phyloP scores from a whole-genome alignment of 106 monocot genomes.

The Dioscorea alata region DNA sequence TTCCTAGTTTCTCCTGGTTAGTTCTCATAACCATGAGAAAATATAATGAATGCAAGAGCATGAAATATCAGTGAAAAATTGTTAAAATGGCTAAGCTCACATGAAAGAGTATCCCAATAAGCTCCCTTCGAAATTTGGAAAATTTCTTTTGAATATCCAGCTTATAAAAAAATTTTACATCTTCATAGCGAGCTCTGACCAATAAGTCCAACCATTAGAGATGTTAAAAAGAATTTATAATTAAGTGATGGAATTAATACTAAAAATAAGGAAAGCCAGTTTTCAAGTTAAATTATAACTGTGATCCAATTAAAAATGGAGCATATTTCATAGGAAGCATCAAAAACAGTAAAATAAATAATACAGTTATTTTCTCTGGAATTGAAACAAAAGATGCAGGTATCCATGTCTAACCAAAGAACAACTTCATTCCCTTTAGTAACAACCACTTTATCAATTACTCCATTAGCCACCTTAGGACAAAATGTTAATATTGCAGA shows the following conservation, averaged over 20 bases:
- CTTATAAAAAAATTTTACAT: constrained; percentile 94
- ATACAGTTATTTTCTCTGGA: background rate
- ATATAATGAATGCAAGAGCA: background rate
- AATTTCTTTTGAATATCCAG: constrained; percentile 78
- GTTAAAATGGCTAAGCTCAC: constrained; percentile 30
- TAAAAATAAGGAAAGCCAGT: too few relatives aligned
- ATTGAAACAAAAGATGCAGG: background rate
- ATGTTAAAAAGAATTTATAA: background rate
- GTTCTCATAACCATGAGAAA: background rate
- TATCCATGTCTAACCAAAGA: constrained; percentile 41
- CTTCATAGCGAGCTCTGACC: constrained; percentile 91
- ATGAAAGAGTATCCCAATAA: constrained; percentile 94
- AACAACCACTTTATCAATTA: constrained; percentile 59
- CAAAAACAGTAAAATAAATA: background rate
- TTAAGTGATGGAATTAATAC: too few relatives aligned
- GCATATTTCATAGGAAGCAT: too few relatives aligned
- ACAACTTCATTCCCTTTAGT: constrained; percentile 96
- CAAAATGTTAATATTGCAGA: background rate
- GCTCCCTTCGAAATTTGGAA: constrained; percentile 59
- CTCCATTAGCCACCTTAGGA: constrained; percentile 84
- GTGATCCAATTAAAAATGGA: too few relatives aligned
- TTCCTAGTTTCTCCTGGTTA: constrained; percentile 86
- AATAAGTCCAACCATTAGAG: background rate
- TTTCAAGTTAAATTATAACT: too few relatives aligned
- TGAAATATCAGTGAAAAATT: background rate